Percentiles rank a stretch among this genome's conserved stretches.
Conservation (phyloP, 179 eudicot genomes). For the Actinidia polygama region DNA sequence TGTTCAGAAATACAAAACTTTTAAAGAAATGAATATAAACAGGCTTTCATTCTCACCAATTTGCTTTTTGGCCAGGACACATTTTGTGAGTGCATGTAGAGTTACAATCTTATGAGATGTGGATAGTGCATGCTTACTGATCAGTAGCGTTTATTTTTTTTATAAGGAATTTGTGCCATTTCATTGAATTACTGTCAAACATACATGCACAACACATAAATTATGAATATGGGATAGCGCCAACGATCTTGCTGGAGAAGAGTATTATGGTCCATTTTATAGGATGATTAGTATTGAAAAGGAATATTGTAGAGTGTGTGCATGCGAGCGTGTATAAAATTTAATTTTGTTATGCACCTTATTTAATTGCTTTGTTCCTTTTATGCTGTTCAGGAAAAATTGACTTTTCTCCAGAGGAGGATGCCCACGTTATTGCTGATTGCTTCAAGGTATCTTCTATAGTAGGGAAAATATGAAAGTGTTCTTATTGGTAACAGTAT, state of each 20-base stretch:
- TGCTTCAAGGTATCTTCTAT: slow-evolving; percentile 77
- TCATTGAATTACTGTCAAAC: background rate
- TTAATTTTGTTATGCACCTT: background rate
- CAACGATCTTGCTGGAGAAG: background rate
- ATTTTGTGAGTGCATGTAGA: background rate
- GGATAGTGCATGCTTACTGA: background rate
- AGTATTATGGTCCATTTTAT: background rate
- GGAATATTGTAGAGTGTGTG: background rate
- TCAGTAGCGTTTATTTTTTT: background rate
- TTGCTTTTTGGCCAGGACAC: background rate
- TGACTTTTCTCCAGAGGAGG: slow-evolving; percentile 82
- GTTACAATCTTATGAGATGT: background rate
- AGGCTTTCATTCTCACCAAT: background rate
- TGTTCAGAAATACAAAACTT: background rate
- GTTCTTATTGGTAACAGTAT: background rate
- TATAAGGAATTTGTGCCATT: background rate
- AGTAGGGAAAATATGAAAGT: background rate
- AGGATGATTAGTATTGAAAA: background rate
- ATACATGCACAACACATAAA: background rate
- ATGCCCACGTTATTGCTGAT: slow-evolving; percentile 89
- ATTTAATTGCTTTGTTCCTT: slow-evolving; percentile 4
- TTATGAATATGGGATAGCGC: background rate
- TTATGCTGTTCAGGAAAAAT: slow-evolving; percentile 60
- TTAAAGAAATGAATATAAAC: slow-evolving; percentile 6
- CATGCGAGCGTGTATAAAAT: background rate